Evolutionary conservation across 179 eudicot species (phyloP).

Genomic region (Beta macrorhiza): DNA sequence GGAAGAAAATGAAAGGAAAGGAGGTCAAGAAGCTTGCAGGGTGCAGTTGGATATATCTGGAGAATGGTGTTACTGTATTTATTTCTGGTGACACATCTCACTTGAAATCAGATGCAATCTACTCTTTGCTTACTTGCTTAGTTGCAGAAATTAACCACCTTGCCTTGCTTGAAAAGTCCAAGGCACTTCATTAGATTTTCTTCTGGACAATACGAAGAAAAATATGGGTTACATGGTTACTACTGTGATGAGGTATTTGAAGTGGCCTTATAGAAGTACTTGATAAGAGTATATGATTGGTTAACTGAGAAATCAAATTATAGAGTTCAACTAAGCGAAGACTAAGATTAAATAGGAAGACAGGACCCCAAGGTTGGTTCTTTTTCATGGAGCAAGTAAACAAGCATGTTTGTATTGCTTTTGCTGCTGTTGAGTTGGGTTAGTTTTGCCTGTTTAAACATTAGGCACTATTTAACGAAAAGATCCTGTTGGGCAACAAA

Average conservation of each 20-base stretch:
- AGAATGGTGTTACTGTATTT: slow-evolving; percentile 48
- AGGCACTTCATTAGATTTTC: not conserved
- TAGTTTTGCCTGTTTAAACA: slow-evolving; percentile 74
- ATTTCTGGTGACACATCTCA: slow-evolving; percentile 63
- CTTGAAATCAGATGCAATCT: slow-evolving; percentile 49
- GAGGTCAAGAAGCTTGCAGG: slow-evolving; percentile 76
- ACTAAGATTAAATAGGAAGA: not conserved
- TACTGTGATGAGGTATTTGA: not conserved
- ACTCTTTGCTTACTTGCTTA: slow-evolving; percentile 48
- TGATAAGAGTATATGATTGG: not conserved
- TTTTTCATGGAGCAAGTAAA: not conserved
- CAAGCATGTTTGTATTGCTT: not conserved
- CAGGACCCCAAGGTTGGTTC: not conserved
- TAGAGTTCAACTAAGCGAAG: not conserved
- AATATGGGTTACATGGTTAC: not conserved
- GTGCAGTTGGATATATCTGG: slow-evolving; percentile 77
- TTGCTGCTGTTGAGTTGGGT: slow-evolving; percentile 78
- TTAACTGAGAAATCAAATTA: not conserved
- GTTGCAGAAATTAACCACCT: slow-evolving; percentile 36
- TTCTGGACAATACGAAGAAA: not conserved
- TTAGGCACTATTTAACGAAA: slow-evolving; percentile 75
- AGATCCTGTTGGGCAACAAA: slow-evolving; percentile 66
- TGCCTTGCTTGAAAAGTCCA: not conserved
- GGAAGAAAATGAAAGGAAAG: slow-evolving; percentile 80
- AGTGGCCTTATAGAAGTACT: not conserved